Percentiles rank a stretch among this genome's conserved stretches.
Conservation (phyloP, 495 filamentous ascomycete genomes). For the Podospora sp. region DNA sequence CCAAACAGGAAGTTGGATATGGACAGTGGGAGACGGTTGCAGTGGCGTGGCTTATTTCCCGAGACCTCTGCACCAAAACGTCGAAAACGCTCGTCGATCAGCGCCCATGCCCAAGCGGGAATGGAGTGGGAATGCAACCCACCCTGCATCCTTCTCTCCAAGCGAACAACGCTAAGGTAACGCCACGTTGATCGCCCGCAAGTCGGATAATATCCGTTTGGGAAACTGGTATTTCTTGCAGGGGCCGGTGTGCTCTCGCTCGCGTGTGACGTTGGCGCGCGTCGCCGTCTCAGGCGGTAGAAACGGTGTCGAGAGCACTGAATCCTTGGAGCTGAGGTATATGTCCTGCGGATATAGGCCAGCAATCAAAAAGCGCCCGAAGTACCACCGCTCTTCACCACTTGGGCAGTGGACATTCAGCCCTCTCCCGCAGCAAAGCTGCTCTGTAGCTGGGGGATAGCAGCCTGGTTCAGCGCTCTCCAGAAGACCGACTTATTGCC, state of each 20-base stretch:
- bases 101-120: constrained; percentile 27
- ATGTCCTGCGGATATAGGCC: constrained; percentile 32
- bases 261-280: constrained; percentile 27
- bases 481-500: constrained; percentile 8
- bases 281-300: not conserved
- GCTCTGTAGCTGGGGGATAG: not conserved
- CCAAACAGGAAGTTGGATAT: constrained; percentile 37
- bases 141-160: constrained; percentile 21
- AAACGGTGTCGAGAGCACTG: constrained; percentile 19
- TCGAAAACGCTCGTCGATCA: constrained; percentile 39
- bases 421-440: constrained; percentile 17
- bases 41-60: constrained; percentile 36
- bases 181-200: constrained; percentile 41
- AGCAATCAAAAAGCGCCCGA: constrained; percentile 45
- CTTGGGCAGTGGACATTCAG: constrained; percentile 20
- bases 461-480: not conserved
- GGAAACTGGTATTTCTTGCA: constrained; percentile 39
- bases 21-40: constrained; percentile 18
- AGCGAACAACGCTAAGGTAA: constrained; percentile 35
- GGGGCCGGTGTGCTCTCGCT: constrained; percentile 18
- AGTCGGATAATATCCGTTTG: constrained; percentile 35
- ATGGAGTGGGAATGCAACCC: constrained; percentile 24
- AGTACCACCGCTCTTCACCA: constrained; percentile 37
- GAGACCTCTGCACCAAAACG: constrained; percentile 30
- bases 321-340: constrained; percentile 25